Conservation (phyloP, 306 rosid genomes). For the Pterocarpus macrocarpus region DNA sequence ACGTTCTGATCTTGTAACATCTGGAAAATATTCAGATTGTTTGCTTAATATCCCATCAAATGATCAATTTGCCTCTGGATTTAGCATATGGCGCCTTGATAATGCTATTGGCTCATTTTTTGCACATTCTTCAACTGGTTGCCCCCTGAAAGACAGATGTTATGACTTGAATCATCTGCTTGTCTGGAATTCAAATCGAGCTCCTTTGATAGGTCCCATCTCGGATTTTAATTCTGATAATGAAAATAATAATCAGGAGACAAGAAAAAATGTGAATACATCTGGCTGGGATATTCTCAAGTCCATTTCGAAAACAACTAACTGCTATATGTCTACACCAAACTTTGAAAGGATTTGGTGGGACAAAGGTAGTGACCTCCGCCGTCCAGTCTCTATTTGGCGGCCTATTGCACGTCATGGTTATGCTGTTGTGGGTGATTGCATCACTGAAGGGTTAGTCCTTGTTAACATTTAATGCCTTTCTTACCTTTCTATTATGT, state of each 20-base stretch:
- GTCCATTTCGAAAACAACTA: constrained; percentile 82
- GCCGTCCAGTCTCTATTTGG: constrained; percentile 92
- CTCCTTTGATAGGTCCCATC: constrained; percentile 58
- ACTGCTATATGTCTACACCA: constrained; percentile 77
- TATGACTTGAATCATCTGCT: constrained; percentile 90
- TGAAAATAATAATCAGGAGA: constrained; percentile 62
- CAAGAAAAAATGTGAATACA: constrained; percentile 59
- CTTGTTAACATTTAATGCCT: constrained; percentile 33
- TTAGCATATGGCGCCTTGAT: constrained; percentile 95
- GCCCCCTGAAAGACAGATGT: constrained; percentile 61
- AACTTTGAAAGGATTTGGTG: constrained; percentile 99
- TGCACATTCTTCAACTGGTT: constrained; percentile 72
- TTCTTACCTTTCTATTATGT: constrained; percentile 20
- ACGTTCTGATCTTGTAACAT: constrained; percentile 88
- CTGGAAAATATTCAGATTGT: constrained; percentile 81
- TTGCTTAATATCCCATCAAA: constrained; percentile 65
- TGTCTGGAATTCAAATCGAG: constrained; percentile 72
- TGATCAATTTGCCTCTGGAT: constrained; percentile 65
- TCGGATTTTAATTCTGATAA: constrained; percentile 55
- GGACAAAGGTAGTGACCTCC: constrained; percentile 92
- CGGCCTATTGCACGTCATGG: constrained; percentile 84
- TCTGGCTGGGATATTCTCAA: constrained; percentile 89
- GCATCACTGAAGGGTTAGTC: constrained; percentile 94
- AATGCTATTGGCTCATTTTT: constrained; percentile 86
- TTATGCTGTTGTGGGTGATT: constrained; percentile 89